These are phyloP conservation scores for Wickerhamomyces xylosicus DNA, from an alignment of 805 yeast species.

Conservation along the genomic window DNA sequence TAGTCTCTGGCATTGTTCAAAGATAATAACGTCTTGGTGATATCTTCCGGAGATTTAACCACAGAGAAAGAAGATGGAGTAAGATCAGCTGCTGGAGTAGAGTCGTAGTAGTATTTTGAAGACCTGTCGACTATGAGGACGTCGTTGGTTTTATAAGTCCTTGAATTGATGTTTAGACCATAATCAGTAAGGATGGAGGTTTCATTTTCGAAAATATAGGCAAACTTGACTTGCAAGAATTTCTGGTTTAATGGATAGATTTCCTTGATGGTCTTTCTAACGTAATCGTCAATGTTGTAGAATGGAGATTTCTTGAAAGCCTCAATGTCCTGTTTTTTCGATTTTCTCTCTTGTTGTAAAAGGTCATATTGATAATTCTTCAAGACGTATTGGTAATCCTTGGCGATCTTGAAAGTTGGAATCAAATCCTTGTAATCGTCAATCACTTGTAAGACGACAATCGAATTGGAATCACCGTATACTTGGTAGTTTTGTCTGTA, in stretches of 20 bases:
- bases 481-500: slow-evolving; percentile 14
- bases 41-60: neutral
- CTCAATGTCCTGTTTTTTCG: neutral
- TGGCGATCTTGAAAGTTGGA: neutral
- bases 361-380: neutral
- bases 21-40: neutral
- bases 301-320: neutral
- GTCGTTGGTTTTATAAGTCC: slow-evolving; percentile 40
- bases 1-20: neutral
- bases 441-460: neutral
- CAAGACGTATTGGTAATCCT: neutral
- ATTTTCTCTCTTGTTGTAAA: neutral
- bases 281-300: neutral
- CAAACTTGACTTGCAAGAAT: neutral
- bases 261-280: neutral
- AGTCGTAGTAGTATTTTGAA: slow-evolving; percentile 26
- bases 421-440: neutral
- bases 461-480: neutral
- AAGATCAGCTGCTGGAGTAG: neutral
- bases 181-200: slow-evolving; percentile 18
- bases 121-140: slow-evolving; percentile 36
- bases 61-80: neutral
- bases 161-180: slow-evolving; percentile 14
- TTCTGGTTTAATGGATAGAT: neutral
- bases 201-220: slow-evolving; percentile 12